Percentiles rank a stretch among this genome's conserved stretches.
phyloP scores from a whole-genome alignment of 1,139 yeast genomes.

The Yueomyces sp. region DNA sequence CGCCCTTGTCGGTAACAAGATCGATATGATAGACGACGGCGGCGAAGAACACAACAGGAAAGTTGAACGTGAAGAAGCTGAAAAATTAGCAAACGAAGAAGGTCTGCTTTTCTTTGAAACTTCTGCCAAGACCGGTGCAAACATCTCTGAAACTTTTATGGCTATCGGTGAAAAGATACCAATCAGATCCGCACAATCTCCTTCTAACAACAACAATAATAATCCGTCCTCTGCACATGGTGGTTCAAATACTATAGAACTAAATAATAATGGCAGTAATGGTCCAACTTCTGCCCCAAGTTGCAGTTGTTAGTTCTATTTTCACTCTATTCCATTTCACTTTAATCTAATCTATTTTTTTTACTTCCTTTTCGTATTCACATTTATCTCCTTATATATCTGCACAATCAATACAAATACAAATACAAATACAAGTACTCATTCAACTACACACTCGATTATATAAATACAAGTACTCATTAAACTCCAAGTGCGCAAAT shows the following conservation, averaged over 20 bases:
- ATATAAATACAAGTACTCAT: too few species aligned
- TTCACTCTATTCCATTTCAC: too few species aligned
- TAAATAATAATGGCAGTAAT: slow-evolving; percentile 1
- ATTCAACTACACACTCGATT: too few species aligned
- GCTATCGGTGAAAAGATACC: slow-evolving; percentile 62
- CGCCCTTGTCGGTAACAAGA: slow-evolving; percentile 88
- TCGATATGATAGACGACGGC: slow-evolving; percentile 47
- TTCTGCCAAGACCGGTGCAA: slow-evolving; percentile 83
- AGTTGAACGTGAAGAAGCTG: slow-evolving; percentile 42
- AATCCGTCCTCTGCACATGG: not conserved
- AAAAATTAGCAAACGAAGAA: slow-evolving; percentile 55
- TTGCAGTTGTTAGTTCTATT: slow-evolving; percentile 2
- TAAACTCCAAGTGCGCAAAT: too few species aligned
- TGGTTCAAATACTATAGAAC: slow-evolving; percentile 1
- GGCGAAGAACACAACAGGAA: slow-evolving; percentile 30
- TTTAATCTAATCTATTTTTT: too few species aligned
- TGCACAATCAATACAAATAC: too few species aligned
- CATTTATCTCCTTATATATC: too few species aligned
- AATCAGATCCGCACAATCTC: slow-evolving; percentile 16
- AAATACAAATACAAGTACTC: too few species aligned
- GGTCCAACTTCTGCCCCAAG: not conserved
- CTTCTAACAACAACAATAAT: slow-evolving; percentile 9
- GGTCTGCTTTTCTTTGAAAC: slow-evolving; percentile 79
- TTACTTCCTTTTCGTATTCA: too few species aligned
- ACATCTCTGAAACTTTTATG: slow-evolving; percentile 68